These are phyloP conservation scores for Metarhizium humberi DNA, from an alignment of 2,329 filamentous ascomycete genomes.

Conservation along the genomic window DNA sequence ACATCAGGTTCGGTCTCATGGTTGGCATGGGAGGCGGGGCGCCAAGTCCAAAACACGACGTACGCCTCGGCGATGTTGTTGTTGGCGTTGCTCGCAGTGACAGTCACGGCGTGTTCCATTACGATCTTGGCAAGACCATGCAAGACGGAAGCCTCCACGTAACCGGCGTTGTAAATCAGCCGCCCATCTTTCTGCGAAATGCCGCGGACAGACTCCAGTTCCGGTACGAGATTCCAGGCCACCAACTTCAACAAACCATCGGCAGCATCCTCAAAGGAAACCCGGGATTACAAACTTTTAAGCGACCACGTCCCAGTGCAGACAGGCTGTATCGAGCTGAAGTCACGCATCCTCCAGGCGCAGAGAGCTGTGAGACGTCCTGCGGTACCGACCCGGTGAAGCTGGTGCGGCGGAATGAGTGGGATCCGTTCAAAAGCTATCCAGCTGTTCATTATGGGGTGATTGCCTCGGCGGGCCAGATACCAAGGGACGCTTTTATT, in stretches of 20 bases:
- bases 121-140: slow-evolving; percentile 13
- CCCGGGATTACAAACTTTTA: not conserved
- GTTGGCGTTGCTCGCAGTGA: slow-evolving; percentile 7
- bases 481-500: not conserved
- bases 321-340: slow-evolving; percentile 4
- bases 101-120: slow-evolving; percentile 12
- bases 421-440: not conserved
- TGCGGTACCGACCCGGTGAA: not conserved
- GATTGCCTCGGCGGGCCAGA: slow-evolving; percentile 3
- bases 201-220: slow-evolving; percentile 2
- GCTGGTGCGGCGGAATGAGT: not conserved
- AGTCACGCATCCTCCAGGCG: slow-evolving; percentile 1
- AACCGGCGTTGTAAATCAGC: slow-evolving; percentile 9
- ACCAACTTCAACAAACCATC: slow-evolving; percentile 6
- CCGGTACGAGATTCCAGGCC: slow-evolving; percentile 3
- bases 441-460: slow-evolving; percentile 12
- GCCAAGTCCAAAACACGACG: slow-evolving; percentile 21
- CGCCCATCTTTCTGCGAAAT: slow-evolving; percentile 6
- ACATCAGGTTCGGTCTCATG: slow-evolving; percentile 14
- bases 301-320: not conserved
- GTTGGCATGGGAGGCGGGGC: slow-evolving; percentile 18
- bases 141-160: slow-evolving; percentile 1
- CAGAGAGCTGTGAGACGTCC: not conserved
- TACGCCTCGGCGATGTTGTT: slow-evolving; percentile 20
- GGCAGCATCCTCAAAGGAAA: not conserved